phyloP scores from a whole-genome alignment of 345 rosid genomes.

The Arabis hirsuta region DNA sequence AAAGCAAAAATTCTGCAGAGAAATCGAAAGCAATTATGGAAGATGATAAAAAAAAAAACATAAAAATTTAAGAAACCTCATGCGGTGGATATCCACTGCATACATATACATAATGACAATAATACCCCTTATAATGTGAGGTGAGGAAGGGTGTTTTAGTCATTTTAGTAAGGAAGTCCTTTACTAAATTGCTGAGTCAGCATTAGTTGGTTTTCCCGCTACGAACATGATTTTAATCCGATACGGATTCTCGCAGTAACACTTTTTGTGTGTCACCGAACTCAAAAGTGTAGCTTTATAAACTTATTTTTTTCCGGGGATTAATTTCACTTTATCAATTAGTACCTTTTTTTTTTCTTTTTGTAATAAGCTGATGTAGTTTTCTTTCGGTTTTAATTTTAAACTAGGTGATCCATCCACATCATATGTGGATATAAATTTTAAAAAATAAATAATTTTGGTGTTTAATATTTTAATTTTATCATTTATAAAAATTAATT shows the following conservation, averaged over 20 bases:
- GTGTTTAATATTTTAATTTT: too few species aligned
- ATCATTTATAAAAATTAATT: too few species aligned
- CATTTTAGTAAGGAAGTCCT: not conserved
- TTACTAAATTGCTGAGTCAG: not conserved
- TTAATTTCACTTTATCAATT: too few species aligned
- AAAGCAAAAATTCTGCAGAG: conserved; percentile 5
- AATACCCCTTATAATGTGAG: not conserved
- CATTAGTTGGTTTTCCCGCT: conserved; percentile 31
- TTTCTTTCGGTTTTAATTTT: too few species aligned
- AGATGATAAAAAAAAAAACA: conserved; percentile 14
- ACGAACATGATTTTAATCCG: conserved; percentile 26
- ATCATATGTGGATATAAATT: too few species aligned
- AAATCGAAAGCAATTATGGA: conserved; percentile 26
- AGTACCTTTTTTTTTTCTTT: too few species aligned
- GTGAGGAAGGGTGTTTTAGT: conserved; percentile 7
- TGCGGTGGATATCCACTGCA: conserved; percentile 41
- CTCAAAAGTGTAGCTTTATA: not conserved
- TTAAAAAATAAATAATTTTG: too few species aligned
- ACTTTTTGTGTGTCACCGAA: not conserved
- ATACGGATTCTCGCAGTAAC: conserved; percentile 25
- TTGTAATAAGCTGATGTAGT: too few species aligned
- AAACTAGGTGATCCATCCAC: too few species aligned
- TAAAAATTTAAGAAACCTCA: conserved; percentile 6
- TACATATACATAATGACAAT: conserved; percentile 19
- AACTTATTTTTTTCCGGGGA: too few species aligned